These are phyloP conservation scores for Phytophthora sansomeana DNA, from an alignment of 352 stramenopile species.

Conservation along the genomic window DNA sequence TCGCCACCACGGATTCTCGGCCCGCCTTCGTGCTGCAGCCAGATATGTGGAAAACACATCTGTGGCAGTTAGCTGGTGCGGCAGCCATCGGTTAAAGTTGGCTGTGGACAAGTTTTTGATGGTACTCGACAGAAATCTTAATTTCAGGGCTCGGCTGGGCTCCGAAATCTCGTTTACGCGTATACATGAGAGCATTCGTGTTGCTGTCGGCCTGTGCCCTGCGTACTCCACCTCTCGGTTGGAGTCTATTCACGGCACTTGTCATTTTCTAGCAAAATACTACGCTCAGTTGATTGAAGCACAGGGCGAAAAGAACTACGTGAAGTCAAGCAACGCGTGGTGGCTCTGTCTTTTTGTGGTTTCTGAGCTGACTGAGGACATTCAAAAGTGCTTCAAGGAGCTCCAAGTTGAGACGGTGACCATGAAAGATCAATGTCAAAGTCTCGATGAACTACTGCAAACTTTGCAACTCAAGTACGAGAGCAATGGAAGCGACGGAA, in stretches of 20 bases:
- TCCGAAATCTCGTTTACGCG: too few species aligned
- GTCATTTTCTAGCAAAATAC: constrained; percentile 13
- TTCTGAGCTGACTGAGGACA: background rate
- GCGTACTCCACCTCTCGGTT: constrained; percentile 4
- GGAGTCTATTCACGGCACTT: constrained; percentile 18
- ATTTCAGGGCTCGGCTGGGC: too few species aligned
- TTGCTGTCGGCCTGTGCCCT: background rate
- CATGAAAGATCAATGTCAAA: background rate
- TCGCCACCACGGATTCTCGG: constrained; percentile 6
- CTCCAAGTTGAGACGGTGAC: constrained; percentile 6
- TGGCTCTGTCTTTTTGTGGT: constrained; percentile 13
- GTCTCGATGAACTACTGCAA: background rate
- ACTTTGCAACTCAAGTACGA: constrained; percentile 6
- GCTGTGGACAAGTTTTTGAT: background rate
- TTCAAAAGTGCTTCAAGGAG: constrained; percentile 1
- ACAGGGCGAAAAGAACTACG: constrained; percentile 1
- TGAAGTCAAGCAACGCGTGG: background rate
- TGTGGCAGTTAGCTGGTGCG: constrained; percentile 9
- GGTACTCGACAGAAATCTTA: too few species aligned
- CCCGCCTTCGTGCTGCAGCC: background rate
- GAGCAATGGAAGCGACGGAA: background rate
- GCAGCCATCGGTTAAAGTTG: constrained; percentile 18
- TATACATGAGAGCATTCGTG: too few species aligned
- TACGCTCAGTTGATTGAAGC: background rate
- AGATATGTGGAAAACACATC: background rate